These are phyloP conservation scores for Inonotus hispidus DNA, from an alignment of 1,284 basidiomycete species.

Conservation along the genomic window DNA sequence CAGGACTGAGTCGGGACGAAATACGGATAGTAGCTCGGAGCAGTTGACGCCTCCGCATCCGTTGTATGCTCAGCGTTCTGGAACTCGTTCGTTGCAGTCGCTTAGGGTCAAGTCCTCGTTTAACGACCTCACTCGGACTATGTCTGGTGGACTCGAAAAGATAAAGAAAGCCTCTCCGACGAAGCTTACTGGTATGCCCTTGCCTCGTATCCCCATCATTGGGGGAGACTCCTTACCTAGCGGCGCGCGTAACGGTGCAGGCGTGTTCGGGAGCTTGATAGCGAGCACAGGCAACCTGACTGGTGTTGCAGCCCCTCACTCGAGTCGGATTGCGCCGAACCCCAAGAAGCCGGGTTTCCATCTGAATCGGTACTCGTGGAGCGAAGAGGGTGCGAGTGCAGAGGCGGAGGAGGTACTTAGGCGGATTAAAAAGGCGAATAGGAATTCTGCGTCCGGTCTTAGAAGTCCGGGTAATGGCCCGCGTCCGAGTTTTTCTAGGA, in stretches of 20 bases:
- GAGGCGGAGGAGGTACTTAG: not conserved
- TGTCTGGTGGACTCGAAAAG: conserved; percentile 5
- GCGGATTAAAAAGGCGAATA: not conserved
- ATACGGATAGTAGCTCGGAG: not conserved
- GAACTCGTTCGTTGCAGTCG: not conserved
- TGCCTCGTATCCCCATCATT: conserved; percentile 15
- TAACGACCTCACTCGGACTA: not conserved
- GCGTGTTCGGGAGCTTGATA: conserved; percentile 71
- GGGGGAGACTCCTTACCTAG: conserved; percentile 33
- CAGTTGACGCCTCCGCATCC: conserved; percentile 1
- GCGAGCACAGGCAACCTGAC: conserved; percentile 63
- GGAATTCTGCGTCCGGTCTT: not conserved
- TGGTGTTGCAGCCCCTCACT: conserved; percentile 52
- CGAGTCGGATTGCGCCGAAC: conserved; percentile 55
- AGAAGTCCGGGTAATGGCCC: not conserved
- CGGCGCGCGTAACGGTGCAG: conserved; percentile 50
- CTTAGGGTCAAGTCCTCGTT: not conserved
- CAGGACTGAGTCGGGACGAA: not conserved
- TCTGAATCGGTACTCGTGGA: conserved; percentile 38
- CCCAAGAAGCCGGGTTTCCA: conserved; percentile 65
- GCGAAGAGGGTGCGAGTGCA: conserved; percentile 17
- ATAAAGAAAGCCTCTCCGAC: not conserved
- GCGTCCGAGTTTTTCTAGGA: not conserved
- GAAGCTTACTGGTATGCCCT: conserved; percentile 17
- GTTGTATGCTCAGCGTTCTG: conserved; percentile 2